Base-by-base conservation (phyloP, 2,329 filamentous ascomycete genomes). In the Trichoderma sp. region DNA sequence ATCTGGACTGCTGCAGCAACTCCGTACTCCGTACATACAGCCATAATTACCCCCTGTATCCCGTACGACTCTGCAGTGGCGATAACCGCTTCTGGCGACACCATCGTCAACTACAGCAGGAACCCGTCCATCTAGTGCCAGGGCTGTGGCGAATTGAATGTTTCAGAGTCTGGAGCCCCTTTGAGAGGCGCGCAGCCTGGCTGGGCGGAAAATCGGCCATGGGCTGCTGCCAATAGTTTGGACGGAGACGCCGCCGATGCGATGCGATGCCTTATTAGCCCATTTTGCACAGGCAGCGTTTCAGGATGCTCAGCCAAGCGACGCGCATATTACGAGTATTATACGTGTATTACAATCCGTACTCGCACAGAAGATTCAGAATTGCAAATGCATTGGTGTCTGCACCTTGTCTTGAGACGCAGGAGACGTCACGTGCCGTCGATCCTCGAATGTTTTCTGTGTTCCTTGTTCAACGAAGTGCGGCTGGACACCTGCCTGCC, bases 361-460 rank as follows among this genome's bases (percentile, higher is more conserved):
- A 58, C 56, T 58, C 15, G 30, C 28, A 60, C 11, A 2, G 18
- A 28, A n/a, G 30, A 61, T 30, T 34, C 57, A 32, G 36, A 32
- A 32, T 21, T 32, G 57, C 28, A 32, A n/a, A 21, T 60, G 28
- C 57, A 34, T 34, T 60, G 57, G 57, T 32, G 28, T 32, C 57
- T 60, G 57, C n/a, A 21, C 57, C 57, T 60, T 60, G 57, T 60
- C 57, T 34, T 34, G 57, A 61, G 56, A 62, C 56, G 24, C 56
- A 62, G 57, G 56, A 70, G 66, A 32, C 34, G 62, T 79, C 77
- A 78, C 77, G 77, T 79, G 77, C 57, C 15, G 56, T 36, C 30
- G 47, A 61, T 15, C 36, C 36, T 63, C 60, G 21, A 47, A 63
- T 28, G 58, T 21, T 21, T 60, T 21, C 9, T 21, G 15, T 14